Conservation (phyloP, 306 rosid species). For the Sindora glabra region DNA sequence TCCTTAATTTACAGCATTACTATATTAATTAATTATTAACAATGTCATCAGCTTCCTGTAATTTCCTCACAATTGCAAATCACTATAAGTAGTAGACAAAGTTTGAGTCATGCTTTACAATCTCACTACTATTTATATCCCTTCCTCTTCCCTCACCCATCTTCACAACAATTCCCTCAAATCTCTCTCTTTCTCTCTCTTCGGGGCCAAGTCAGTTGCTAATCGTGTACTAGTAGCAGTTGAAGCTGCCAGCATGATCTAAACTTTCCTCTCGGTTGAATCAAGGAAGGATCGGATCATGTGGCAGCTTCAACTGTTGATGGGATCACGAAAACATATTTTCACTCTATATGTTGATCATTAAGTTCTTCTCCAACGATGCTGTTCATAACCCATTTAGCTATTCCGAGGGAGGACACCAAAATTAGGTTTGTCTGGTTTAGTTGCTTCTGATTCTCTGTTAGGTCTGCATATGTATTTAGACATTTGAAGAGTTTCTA, state of each 20-base stretch:
- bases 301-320: constrained; percentile 69
- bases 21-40: background rate
- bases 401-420: background rate
- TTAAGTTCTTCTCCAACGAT: background rate
- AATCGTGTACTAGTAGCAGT: constrained; percentile 52
- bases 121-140: constrained; percentile 43
- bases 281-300: constrained; percentile 68
- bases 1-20: background rate
- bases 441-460: no score
- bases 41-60: background rate
- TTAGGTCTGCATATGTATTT: background rate
- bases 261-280: constrained; percentile 39
- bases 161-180: background rate
- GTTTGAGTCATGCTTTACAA: constrained; percentile 14
- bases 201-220: background rate
- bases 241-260: constrained; percentile 93
- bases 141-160: constrained; percentile 7
- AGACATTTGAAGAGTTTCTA: background rate
- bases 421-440: background rate
- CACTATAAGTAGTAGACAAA: background rate
- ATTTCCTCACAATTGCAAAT: constrained; percentile 18
- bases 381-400: background rate
- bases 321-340: constrained; percentile 46
- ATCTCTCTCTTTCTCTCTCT: background rate
- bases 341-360: background rate